These are phyloP conservation scores for Arachnomyces sp. DNA, from an alignment of 2,329 filamentous ascomycete species.

Conservation along the genomic window DNA sequence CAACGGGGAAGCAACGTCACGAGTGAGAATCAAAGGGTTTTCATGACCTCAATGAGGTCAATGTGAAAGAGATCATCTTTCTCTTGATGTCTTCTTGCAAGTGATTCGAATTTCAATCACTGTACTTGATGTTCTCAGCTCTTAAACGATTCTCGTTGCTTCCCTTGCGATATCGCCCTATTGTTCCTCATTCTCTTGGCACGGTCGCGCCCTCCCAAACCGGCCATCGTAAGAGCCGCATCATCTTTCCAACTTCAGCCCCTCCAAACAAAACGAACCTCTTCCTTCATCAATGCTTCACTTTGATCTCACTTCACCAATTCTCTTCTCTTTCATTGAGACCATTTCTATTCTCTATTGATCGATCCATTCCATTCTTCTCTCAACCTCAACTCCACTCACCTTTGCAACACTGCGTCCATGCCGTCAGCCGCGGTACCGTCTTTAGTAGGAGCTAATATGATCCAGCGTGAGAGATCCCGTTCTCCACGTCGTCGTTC, in stretches of 20 bases:
- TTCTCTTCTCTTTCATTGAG: not conserved
- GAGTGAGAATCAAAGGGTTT: not conserved
- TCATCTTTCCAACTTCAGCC: slow-evolving; percentile 7
- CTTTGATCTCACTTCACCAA: not conserved
- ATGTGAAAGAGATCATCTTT: not conserved
- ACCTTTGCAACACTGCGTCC: not conserved
- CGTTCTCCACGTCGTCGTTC: slow-evolving; percentile 62
- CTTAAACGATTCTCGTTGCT: no score
- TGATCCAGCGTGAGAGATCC: slow-evolving; percentile 67
- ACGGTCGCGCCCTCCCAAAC: no score
- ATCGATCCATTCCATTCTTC: not conserved
- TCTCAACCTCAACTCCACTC: not conserved
- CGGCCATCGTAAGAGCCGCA: not conserved
- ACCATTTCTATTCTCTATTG: not conserved
- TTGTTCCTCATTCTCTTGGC: no score
- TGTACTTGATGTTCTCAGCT: not conserved
- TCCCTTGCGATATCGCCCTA: no score
- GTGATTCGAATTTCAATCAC: not conserved
- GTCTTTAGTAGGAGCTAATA: slow-evolving; percentile 25
- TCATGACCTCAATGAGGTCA: not conserved
- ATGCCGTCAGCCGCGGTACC: slow-evolving; percentile 2
- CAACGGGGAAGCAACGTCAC: slow-evolving; percentile 2
- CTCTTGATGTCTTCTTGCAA: not conserved
- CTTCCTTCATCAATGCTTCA: not conserved
- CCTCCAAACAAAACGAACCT: slow-evolving; percentile 1